These are phyloP conservation scores for Nepenthes mirabilis DNA, from an alignment of 148 eudicot genomes.

Conservation along the genomic window DNA sequence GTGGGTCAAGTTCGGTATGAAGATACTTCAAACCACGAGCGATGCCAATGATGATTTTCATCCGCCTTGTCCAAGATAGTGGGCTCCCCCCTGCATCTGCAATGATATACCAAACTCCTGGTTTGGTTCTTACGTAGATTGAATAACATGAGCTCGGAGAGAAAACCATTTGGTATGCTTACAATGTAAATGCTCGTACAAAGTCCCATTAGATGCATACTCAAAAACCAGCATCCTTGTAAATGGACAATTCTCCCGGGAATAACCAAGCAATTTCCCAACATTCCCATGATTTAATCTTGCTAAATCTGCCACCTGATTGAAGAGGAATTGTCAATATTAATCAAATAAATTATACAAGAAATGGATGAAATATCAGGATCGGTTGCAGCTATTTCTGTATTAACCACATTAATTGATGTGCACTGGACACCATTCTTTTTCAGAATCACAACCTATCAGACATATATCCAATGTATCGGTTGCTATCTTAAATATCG, in stretches of 20 bases:
- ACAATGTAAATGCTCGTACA: conserved; percentile 94
- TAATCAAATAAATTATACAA: background rate
- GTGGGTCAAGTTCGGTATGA: conserved; percentile 84
- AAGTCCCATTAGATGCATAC: conserved; percentile 87
- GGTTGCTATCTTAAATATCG: no score
- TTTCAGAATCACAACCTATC: no score
- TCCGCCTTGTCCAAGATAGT: conserved; percentile 83
- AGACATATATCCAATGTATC: no score
- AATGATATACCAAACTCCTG: conserved; percentile 12
- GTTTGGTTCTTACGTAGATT: conserved; percentile 8
- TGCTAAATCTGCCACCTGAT: conserved; percentile 86
- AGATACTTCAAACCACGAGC: conserved; percentile 80
- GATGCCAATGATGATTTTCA: conserved; percentile 79
- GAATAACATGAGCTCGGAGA: background rate
- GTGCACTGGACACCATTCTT: no score
- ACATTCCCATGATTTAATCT: conserved; percentile 78
- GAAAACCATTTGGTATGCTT: conserved; percentile 16
- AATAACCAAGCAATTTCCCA: conserved; percentile 78
- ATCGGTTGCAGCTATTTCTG: no score
- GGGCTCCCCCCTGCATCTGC: conserved; percentile 88
- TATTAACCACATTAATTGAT: no score
- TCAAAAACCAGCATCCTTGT: conserved; percentile 88
- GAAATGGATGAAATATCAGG: no score
- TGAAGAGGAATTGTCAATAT: background rate
- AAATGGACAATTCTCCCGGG: conserved; percentile 73